Conservation (phyloP, 73 alveolate species). For the Paramecium pentaurelia region DNA sequence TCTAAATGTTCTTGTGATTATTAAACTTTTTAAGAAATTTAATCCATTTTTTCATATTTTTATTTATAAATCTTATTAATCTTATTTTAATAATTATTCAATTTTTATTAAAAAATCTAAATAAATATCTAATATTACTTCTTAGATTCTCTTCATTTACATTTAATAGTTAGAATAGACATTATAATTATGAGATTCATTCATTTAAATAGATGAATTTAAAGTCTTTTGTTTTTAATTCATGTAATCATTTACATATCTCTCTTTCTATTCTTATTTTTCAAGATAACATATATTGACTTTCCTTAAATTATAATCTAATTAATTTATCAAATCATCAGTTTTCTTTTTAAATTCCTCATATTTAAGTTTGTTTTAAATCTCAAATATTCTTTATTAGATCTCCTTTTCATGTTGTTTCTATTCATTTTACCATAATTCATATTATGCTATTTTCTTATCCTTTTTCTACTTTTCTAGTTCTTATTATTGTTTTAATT, state of each 20-base stretch:
- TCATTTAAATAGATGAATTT: not conserved
- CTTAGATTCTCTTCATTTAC: not conserved
- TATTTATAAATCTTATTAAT: not conserved
- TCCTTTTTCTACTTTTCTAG: not conserved
- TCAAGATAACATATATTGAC: not conserved
- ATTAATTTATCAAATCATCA: not conserved
- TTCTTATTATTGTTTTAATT: not conserved
- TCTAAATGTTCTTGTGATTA: not conserved
- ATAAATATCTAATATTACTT: not conserved
- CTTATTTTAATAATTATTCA: not conserved
- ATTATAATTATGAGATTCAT: not conserved
- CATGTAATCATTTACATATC: not conserved
- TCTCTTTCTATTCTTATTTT: not conserved
- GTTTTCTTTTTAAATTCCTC: not conserved
- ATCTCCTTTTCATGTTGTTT: not conserved
- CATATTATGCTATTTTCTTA: not conserved
- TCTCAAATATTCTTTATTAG: not conserved
- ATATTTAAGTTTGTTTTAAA: not conserved
- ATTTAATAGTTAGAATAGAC: not conserved
- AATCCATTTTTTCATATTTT: not conserved
- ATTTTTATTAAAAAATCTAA: not conserved
- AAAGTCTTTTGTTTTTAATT: not conserved
- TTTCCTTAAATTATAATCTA: not conserved
- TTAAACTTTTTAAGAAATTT: not conserved
- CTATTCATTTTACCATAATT: not conserved